Percentiles rank a stretch among this genome's conserved stretches.
Evolutionary conservation across 352 stramenopile genomes (phyloP).

Genomic region (Phytophthora capsici): DNA sequence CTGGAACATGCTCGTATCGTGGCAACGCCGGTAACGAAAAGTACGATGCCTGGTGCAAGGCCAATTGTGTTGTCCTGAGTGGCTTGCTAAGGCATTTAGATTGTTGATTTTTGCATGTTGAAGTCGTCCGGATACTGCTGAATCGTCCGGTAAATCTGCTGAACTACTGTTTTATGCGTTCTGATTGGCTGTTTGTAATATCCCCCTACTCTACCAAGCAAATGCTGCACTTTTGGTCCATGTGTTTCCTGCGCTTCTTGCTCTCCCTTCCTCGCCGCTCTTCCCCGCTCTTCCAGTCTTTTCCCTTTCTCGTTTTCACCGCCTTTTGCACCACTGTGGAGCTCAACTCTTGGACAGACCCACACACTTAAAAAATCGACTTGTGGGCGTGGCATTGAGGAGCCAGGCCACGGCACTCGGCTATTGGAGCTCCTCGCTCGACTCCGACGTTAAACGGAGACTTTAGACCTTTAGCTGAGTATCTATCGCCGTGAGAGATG

Average conservation of each 20-base stretch:
- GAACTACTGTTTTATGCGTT: background rate
- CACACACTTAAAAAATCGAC: constrained; percentile 20
- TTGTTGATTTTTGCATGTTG: constrained; percentile 3
- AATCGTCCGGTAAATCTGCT: constrained; percentile 14
- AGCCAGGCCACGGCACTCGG: constrained; percentile 5
- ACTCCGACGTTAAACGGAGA: constrained; percentile 15
- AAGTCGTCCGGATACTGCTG: constrained; percentile 21
- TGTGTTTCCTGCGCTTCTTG: constrained; percentile 25
- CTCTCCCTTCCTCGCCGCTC: constrained; percentile 27
- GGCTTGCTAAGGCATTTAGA: constrained; percentile 5
- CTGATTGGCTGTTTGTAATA: constrained; percentile 7
- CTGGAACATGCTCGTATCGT: constrained; percentile 3
- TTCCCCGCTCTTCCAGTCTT: constrained; percentile 31
- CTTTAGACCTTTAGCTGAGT: constrained; percentile 2
- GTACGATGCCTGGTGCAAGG: constrained; percentile 35
- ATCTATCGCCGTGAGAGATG: constrained; percentile 19
- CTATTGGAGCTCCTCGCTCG: constrained; percentile 7
- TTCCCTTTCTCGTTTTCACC: constrained; percentile 25
- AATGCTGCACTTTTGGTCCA: constrained; percentile 21
- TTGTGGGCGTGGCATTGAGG: constrained; percentile 9
- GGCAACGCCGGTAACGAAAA: constrained; percentile 22
- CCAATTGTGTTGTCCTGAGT: constrained; percentile 39
- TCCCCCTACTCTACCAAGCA: constrained; percentile 13
- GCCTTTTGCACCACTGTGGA: constrained; percentile 17
- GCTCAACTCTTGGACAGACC: constrained; percentile 11